Base-by-base conservation (phyloP, 2,329 filamentous ascomycete genomes). In the Aphanoascus verrucosus region DNA sequence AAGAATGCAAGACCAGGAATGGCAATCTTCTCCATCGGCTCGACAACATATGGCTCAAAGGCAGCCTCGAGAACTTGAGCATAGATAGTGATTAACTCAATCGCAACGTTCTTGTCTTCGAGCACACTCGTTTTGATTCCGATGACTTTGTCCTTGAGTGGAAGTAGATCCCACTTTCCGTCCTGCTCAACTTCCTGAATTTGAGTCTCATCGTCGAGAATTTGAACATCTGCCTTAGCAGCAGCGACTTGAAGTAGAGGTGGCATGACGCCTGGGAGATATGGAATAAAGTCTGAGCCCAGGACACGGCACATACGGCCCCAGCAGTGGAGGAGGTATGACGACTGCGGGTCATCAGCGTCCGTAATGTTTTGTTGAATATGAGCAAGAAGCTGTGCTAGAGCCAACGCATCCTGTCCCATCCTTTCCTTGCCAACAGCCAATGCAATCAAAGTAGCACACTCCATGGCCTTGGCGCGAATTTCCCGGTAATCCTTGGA, bases 91-190 rank as follows among this genome's bases (percentile, higher is more conserved):
- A 98, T 85, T 51, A 98, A 82, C 72, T 98, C 93, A 59, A 98
- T 97, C n/a, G 93, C 93, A 80, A 95, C 96, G 70, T 97, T 90
- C 76, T 98, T 98, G 72, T 98, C 93, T 63, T 98, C 93, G 69
- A 98, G 84, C 8, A 86, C 88, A 68, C 88, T 95, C 6, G 93
- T 98, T 74, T 90, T 89, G 73, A 98, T 98, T 59, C 93, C 93
- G 64, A 98, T 96, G 70, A 95, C 88, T 75, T 97, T 97, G 60
- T 93, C 93, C 72, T 95, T 95, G 53, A 98, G 79, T 7, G 93
- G 93, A 14, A 98, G 89, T 60, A 98, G 78, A 69, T 98, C 93
- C 93, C 93, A 98, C 42, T 91, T 91, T 54, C 96, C 91, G 64
- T 97, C 91, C 64, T 93, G 86, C 68, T 95, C 88, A 57, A 96